Percentiles rank a stretch among this genome's conserved stretches.
Conservation (phyloP, 768 basidiomycete genomes). For the Podaxis sp. region DNA sequence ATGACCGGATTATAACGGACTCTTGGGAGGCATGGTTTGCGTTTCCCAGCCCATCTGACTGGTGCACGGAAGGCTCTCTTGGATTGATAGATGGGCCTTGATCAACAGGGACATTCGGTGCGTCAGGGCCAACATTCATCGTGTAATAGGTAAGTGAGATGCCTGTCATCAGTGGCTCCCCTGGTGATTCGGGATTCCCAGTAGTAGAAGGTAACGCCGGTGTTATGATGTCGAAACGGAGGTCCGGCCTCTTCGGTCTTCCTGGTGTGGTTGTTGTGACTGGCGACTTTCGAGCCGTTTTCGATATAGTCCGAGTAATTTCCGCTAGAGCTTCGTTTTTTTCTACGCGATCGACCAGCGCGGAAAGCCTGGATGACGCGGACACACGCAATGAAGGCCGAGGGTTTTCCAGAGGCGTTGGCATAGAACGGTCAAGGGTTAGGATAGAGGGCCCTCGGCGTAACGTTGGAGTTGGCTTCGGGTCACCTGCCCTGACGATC, state of each 20-base stretch:
- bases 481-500: not conserved
- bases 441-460: not conserved
- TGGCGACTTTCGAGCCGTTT: slow-evolving; percentile 3
- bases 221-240: slow-evolving; percentile 13
- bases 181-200: not conserved
- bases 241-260: slow-evolving; percentile 8
- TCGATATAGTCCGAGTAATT: slow-evolving; percentile 4
- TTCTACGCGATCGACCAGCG: slow-evolving; percentile 8
- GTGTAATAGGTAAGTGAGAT: slow-evolving; percentile 29
- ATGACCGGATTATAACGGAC: slow-evolving; percentile 14
- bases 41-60: slow-evolving; percentile 34
- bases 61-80: slow-evolving; percentile 45
- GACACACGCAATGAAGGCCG: not conserved
- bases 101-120: slow-evolving; percentile 4
- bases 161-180: slow-evolving; percentile 18
- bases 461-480: not conserved
- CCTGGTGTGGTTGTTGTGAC: not conserved
- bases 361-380: slow-evolving; percentile 8
- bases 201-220: slow-evolving; percentile 3
- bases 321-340: slow-evolving; percentile 1
- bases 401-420: not conserved
- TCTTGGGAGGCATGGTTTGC: slow-evolving; percentile 10
- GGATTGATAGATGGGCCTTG: slow-evolving; percentile 8
- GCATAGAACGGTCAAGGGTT: not conserved
- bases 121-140: slow-evolving; percentile 19